A percentile compares a stretch with the other conserved stretches of the same genome.
Conservation (phyloP, 139 green algal genomes). For the Trebouxia sp. region DNA sequence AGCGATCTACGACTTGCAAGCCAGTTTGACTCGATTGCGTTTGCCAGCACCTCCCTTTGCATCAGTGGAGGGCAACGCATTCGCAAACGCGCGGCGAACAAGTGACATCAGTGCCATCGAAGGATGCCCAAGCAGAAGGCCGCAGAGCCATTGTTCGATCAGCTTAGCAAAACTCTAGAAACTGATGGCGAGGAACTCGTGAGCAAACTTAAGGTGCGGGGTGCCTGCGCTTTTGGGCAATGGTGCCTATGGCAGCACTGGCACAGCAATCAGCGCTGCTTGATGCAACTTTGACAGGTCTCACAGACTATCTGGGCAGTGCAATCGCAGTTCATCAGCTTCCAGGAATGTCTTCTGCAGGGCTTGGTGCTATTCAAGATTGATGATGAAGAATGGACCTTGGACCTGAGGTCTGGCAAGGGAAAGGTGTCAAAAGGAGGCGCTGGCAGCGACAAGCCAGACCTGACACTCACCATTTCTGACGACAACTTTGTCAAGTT, state of each 20-base stretch:
- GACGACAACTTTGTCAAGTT: conserved; percentile 78
- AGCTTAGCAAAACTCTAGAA: conserved; percentile 56
- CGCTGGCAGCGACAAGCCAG: conserved; percentile 46
- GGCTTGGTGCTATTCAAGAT: conserved; percentile 85
- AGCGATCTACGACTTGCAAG: too few species aligned
- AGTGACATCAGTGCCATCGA: too few species aligned
- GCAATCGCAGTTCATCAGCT: too few species aligned
- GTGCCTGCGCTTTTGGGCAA: too few species aligned
- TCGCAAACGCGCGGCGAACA: too few species aligned
- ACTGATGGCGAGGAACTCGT: conserved; percentile 50
- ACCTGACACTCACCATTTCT: conserved; percentile 78
- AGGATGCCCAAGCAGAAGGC: conserved; percentile 42
- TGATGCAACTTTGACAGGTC: background rate
- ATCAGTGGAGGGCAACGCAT: too few species aligned
- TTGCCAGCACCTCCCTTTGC: too few species aligned
- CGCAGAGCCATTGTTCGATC: conserved; percentile 51
- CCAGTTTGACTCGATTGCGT: background rate
- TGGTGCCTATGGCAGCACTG: background rate
- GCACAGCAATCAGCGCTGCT: background rate
- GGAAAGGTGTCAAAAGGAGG: conserved; percentile 42
- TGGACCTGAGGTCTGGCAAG: conserved; percentile 69
- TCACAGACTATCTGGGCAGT: background rate
- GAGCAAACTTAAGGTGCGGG: conserved; percentile 70
- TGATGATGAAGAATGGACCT: conserved; percentile 70
- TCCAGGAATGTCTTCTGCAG: too few species aligned